A percentile compares a stretch with the other conserved stretches of the same genome.
These are phyloP conservation scores for Usnea hakonensis DNA, from an alignment of 495 filamentous ascomycete species.

Conservation along the genomic window DNA sequence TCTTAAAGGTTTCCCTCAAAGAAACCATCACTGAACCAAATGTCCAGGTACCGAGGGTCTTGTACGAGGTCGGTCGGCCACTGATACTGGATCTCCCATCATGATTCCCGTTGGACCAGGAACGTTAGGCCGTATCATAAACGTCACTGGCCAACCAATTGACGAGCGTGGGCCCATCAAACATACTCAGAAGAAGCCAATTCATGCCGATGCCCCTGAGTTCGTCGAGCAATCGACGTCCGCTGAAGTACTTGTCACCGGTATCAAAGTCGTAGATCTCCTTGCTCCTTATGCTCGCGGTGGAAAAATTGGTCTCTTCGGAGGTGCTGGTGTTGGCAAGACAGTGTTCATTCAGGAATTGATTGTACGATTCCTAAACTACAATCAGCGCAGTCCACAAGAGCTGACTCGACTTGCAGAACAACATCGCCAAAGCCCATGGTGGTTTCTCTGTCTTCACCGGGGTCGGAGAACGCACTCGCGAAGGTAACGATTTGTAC, in stretches of 20 bases:
- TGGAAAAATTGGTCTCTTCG: slow-evolving; percentile 99
- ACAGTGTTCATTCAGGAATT: slow-evolving; percentile 99
- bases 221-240: slow-evolving; percentile 93
- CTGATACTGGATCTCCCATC: slow-evolving; percentile 91
- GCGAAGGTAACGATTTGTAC: slow-evolving; percentile 99
- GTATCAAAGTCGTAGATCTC: slow-evolving; percentile 99
- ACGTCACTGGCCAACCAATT: slow-evolving; percentile 99
- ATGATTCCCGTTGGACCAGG: slow-evolving; percentile 91
- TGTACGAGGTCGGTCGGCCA: slow-evolving; percentile 74
- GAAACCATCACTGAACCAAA: background rate
- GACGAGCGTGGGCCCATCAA: slow-evolving; percentile 99
- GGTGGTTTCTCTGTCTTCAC: slow-evolving; percentile 99
- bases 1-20: slow-evolving; percentile 9
- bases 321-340: slow-evolving; percentile 99
- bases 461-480: slow-evolving; percentile 99
- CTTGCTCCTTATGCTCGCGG: slow-evolving; percentile 98
- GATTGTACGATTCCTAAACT: slow-evolving; percentile 52
- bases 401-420: slow-evolving; percentile 41
- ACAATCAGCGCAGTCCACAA: slow-evolving; percentile 1
- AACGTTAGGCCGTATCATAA: slow-evolving; percentile 98
- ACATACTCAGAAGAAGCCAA: slow-evolving; percentile 73
- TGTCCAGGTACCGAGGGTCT: slow-evolving; percentile 93
- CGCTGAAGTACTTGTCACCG: slow-evolving; percentile 94
- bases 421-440: slow-evolving; percentile 99
- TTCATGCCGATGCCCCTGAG: slow-evolving; percentile 84